phyloP scores from a whole-genome alignment of 345 rosid genomes.

The Eucalyptus rudis region DNA sequence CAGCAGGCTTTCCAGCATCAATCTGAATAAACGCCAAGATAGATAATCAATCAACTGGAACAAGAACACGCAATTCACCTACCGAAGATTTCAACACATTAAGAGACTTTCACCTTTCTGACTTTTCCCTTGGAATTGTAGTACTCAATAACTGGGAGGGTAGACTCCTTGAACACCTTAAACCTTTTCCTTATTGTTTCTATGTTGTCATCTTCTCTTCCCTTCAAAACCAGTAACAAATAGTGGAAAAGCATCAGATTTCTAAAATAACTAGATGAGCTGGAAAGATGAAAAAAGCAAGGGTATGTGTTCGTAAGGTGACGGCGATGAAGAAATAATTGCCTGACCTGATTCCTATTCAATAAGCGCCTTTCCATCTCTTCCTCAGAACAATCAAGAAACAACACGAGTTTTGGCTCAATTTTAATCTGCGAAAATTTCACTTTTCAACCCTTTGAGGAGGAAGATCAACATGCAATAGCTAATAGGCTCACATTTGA shows the following conservation, averaged over 20 bases:
- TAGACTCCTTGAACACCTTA: conserved; percentile 45
- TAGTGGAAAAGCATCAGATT: not conserved
- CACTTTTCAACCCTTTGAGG: not conserved
- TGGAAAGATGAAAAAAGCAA: not conserved
- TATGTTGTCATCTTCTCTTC: conserved; percentile 63
- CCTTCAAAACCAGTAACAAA: conserved; percentile 15
- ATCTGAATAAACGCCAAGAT: conserved; percentile 16
- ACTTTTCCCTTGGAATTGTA: conserved; percentile 46
- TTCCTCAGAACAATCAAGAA: conserved; percentile 50
- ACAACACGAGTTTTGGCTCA: conserved; percentile 44
- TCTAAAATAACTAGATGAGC: not conserved
- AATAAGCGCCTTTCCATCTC: conserved; percentile 55
- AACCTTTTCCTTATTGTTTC: conserved; percentile 53
- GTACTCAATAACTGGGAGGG: conserved; percentile 38
- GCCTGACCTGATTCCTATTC: conserved; percentile 56
- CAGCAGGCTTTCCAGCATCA: conserved; percentile 54
- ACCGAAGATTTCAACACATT: not conserved
- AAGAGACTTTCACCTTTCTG: conserved; percentile 22
- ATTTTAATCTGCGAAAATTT: conserved; percentile 33
- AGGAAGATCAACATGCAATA: not conserved
- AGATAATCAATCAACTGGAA: not conserved
- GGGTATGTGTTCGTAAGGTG: not conserved
- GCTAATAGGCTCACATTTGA: not conserved
- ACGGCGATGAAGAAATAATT: not conserved
- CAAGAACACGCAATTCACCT: not conserved